Base-by-base conservation (phyloP, 108 stramenopile genomes). In the Mediolabrus comicus region DNA sequence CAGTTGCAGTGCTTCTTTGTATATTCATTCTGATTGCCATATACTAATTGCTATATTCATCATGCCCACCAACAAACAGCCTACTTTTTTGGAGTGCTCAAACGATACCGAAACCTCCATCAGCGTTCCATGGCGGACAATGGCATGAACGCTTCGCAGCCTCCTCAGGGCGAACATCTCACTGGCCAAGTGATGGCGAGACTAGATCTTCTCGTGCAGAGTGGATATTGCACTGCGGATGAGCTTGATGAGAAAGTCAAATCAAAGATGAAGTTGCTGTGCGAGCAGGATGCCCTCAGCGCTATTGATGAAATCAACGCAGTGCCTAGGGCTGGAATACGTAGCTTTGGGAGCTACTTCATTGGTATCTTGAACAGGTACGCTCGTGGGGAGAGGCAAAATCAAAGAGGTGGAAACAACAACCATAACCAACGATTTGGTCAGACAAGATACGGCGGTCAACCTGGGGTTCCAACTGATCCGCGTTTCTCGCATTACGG, bases 321-420 rank as follows among this genome's bases (percentile, higher is more conserved):
- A 3, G 86, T 85, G 30, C 68, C 81, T 14, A 77, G 90, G 19
- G 9, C n/a, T 1, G 74, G 75, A 29, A 90, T 94, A 43, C 79
- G 92, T 12, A 90, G 87, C 52, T 87, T 94, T 69, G 84, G 77
- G n/a, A 78, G 73, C 36, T 77, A 77, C 60, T 77, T 77, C 53
- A 91, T 91, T 88, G 92, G 92, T 29, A 94, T 94, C 53, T 69
- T 94, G 75, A 94, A 91, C 81, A 83, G 89, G 6, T 94, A 94
- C 76, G 85, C 87, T 79, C 74, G 88, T 19, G 85, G 66, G 11
- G 63, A 54, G 12, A 39, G 55, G 38, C 54, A 58, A 2, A 58
- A 74, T 66, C 72, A 34, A 24, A 66, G 14, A 9, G 30, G 62
- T 4, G 55, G 65, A 12, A 68, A 59, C 5, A 68, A 30, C 41